Conservation (phyloP, 345 rosid genomes). For the Cochlearia excelsa region DNA sequence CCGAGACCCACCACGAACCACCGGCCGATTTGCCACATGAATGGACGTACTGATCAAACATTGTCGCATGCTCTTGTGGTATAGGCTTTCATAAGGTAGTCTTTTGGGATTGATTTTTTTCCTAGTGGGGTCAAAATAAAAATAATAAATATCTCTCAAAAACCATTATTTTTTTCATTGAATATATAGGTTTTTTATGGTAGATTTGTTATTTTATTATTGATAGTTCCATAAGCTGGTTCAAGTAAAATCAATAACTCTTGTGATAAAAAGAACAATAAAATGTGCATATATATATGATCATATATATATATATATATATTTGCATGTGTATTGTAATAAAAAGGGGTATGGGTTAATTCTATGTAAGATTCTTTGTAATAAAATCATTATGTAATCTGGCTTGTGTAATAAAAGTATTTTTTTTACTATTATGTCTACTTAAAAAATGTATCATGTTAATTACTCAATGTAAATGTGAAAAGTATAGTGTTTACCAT, state of each 20-base stretch:
- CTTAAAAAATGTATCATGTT: background rate
- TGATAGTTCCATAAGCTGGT: constrained; percentile 19
- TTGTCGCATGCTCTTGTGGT: constrained; percentile 21
- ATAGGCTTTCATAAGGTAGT: constrained; percentile 26
- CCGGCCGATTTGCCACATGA: constrained; percentile 60
- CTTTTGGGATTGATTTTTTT: constrained; percentile 28
- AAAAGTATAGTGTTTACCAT: background rate
- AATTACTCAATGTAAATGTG: background rate
- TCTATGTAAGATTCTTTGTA: constrained; percentile 31
- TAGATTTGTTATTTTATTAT: constrained; percentile 29
- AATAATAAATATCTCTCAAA: constrained; percentile 7
- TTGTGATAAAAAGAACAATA: constrained; percentile 30
- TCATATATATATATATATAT: too few species aligned
- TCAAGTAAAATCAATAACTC: constrained; percentile 26
- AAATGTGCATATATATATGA: constrained; percentile 18
- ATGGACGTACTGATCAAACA: constrained; percentile 60
- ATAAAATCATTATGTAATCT: constrained; percentile 23
- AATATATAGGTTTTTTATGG: constrained; percentile 20
- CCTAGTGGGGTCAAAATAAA: constrained; percentile 18
- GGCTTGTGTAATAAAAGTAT: constrained; percentile 11
- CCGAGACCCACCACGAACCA: constrained; percentile 42
- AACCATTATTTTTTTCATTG: constrained; percentile 17
- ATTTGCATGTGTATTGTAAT: constrained; percentile 22
- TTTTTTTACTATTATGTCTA: constrained; percentile 8
- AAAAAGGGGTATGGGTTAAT: constrained; percentile 23